Evolutionary conservation across 805 yeast species (phyloP), one percentile per base, ranked within the genome.

Genomic region (Ascoidea rubescens): DNA sequence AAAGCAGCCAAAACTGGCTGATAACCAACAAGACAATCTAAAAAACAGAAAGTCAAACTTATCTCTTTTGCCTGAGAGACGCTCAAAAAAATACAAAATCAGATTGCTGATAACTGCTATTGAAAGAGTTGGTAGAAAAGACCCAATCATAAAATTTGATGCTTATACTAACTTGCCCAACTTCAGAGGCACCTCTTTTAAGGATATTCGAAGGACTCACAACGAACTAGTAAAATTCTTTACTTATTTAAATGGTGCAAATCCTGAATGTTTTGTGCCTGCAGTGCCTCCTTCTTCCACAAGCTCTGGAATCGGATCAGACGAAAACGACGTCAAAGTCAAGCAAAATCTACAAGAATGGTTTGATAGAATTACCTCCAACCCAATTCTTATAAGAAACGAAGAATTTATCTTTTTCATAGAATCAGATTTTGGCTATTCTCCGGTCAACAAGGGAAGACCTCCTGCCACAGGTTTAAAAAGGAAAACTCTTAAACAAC

Each of bases 241-340:
- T 66, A 80, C 79, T 57, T 91, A 85, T 62, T 69, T 93, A 56
- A 80, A 81, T 53, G 80, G 82, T 21, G 86, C 95, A 45, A 84
- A 89, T 60, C 82, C 91, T 37, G 98, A 93, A 64, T 90, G 93
- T 52, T 89, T 91, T 67, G 89, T 93, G 4, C 97, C 98, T 0
- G 81, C 95, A 5, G 71, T 93, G 46, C 97, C 98, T 0, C 69
- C 72, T 21, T 71, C 93, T 1, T 74, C 71, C 5, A 84, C 96
- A 1, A 75, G 89, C 17, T 90, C 81, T 61, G 95, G 96, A 31
- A 71, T 80, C n/a, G 86, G 86, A 51, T 86, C 90, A 48, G 84
- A 84, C 32, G 97, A 91, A 56, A 95, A 87, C 60, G 74, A 73
- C 50, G 70, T 71, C 51, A 78, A 79, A 52, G 71, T 87, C 46